These are phyloP conservation scores for Aspergillus cejpii DNA, from an alignment of 2,329 filamentous ascomycete genomes.

Conservation along the genomic window DNA sequence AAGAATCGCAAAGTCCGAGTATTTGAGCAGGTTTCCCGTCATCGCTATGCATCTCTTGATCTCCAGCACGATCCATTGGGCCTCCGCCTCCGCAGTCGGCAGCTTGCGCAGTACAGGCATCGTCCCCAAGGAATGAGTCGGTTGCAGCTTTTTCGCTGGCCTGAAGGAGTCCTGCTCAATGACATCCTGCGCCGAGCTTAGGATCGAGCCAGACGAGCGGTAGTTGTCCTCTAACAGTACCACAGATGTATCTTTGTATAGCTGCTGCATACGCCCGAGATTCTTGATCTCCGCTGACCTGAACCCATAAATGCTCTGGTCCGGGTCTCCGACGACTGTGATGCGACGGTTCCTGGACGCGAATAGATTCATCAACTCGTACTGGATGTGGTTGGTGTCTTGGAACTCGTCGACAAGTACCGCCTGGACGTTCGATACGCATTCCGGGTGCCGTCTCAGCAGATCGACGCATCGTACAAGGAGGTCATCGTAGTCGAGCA, in stretches of 20 bases:
- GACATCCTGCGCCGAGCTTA: conserved; percentile 70
- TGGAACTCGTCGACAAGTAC: conserved; percentile 97
- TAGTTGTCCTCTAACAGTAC: conserved; percentile 92
- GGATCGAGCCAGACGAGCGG: conserved; percentile 77
- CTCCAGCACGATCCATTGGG: conserved; percentile 81
- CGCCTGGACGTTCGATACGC: conserved; percentile 81
- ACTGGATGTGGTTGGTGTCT: conserved; percentile 92
- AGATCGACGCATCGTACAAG: conserved; percentile 77
- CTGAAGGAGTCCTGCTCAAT: conserved; percentile 83
- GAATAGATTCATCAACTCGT: conserved; percentile 85
- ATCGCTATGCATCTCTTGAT: conserved; percentile 64
- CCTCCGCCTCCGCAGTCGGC: conserved; percentile 64
- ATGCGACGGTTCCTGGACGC: conserved; percentile 67
- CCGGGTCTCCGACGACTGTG: conserved; percentile 91
- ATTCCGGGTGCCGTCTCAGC: conserved; percentile 63
- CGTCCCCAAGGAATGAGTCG: conserved; percentile 73
- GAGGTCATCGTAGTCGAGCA: conserved; percentile 92
- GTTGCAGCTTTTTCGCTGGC: conserved; percentile 70
- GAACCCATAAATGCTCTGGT: conserved; percentile 97
- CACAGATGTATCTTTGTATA: conserved; percentile 71
- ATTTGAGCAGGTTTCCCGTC: conserved; percentile 64
- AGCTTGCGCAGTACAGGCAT: conserved; percentile 73
- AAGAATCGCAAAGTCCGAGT: conserved; percentile 76
- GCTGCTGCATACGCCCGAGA: conserved; percentile 65
- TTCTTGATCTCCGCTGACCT: conserved; percentile 89